Evolutionary conservation across 805 yeast species (phyloP), one percentile per base, ranked within the genome.

Genomic region (Candida nanaspora): DNA sequence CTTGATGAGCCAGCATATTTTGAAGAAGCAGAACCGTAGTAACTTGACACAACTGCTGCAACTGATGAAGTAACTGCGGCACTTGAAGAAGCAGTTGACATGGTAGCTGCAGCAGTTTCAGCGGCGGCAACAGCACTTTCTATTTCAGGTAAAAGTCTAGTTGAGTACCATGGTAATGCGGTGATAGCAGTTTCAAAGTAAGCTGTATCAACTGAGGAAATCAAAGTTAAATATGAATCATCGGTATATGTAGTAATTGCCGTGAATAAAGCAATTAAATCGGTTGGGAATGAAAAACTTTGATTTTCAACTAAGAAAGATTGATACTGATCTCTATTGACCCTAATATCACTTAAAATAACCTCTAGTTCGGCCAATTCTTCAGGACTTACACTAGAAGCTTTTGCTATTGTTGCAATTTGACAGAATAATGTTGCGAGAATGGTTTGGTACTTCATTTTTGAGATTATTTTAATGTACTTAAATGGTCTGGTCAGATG

Each of bases 171-270:
- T 41, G 66, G 65, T 34, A 62, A 47, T 25, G 47, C 57, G 16
- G 64, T 56, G 9, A 51, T 61, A 38, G 58, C 55, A 8, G 47
- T 42, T 9, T 57, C 50, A 20, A 59, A 40, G 4, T 51, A 39
- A 3, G 46, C 27, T 15, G 43, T 35, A 26, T 42, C 45, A 1
- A 40, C 44, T 19, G 51, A 22, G 39, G 56, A 49, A 42, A 63
- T 53, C 42, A 69, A 55, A 28, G 73, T 66, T 35, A 72, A 66
- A 54, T 67, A 69, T 11, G 69, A 57, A 40, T 66, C 63, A 50
- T 69, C 71, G 13, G 68, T 68, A 53, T 68, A 69, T 33, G 72
- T 68, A 27, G 48, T 50, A 29, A 61, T 65, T 23, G 48, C 47
- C 32, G 48, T 35, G 34, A 66, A 68, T 41, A 67, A 50, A 13